phyloP scores from a whole-genome alignment of 495 filamentous ascomycete genomes.

The Penicillium goetzii region DNA sequence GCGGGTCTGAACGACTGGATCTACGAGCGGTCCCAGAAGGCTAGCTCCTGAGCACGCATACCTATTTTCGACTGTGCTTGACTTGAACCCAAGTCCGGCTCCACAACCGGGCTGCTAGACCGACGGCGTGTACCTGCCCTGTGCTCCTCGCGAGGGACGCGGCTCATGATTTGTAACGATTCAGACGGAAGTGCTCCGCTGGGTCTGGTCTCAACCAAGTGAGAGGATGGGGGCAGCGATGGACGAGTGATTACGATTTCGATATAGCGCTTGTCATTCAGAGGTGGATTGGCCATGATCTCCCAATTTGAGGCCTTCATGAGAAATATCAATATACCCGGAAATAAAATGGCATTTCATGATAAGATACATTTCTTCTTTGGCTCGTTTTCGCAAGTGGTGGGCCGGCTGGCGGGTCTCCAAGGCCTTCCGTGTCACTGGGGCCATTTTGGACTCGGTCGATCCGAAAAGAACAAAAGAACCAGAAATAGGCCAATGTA shows the following conservation, averaged over 20 bases:
- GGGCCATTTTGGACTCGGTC: no score
- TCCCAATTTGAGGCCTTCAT: constrained; percentile 2
- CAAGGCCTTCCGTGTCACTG: not conserved
- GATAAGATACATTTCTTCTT: not conserved
- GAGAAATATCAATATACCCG: constrained; percentile 27
- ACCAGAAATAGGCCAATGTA: no score
- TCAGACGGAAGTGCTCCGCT: constrained; percentile 6
- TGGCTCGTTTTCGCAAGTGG: not conserved
- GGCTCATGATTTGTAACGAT: not conserved
- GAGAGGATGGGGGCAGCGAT: not conserved
- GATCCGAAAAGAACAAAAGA: not conserved
- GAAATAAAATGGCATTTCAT: constrained; percentile 24
- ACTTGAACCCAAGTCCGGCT: constrained; percentile 14
- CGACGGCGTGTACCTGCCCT: constrained; percentile 25
- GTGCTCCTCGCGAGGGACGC: not conserved
- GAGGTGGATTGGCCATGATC: constrained; percentile 14
- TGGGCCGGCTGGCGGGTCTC: not conserved
- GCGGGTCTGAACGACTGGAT: constrained; percentile 95
- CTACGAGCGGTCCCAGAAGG: constrained; percentile 70
- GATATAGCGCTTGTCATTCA: constrained; percentile 16
- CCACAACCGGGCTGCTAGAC: constrained; percentile 26
- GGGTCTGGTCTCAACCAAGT: not conserved
- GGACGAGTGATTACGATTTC: constrained; percentile 13
- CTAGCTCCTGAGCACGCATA: constrained; percentile 35
- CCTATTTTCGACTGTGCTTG: constrained; percentile 13